Conservation (phyloP, 352 stramenopile genomes). For the Sclerospora graminicola region DNA sequence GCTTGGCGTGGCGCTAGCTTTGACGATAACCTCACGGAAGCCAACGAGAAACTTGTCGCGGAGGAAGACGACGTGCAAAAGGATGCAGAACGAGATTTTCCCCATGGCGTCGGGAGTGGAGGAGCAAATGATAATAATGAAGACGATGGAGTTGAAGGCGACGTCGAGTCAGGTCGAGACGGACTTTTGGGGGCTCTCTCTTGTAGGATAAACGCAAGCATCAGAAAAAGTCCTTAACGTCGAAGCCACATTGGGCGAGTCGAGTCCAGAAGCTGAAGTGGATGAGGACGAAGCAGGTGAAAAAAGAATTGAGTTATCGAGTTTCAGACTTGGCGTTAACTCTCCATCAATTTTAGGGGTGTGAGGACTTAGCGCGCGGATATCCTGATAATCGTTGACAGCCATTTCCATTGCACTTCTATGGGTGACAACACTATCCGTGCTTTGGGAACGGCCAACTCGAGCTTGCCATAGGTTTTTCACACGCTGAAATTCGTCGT, state of each 20-base stretch:
- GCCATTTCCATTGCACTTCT: too few species aligned
- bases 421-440: constrained; percentile 1
- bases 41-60: constrained; percentile 11
- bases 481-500: constrained; percentile 19
- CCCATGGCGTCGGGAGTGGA: constrained; percentile 40
- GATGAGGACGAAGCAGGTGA: constrained; percentile 12
- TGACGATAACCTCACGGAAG: constrained; percentile 7
- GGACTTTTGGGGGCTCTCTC: background rate
- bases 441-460: constrained; percentile 25
- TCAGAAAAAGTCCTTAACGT: constrained; percentile 32
- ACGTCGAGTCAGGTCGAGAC: background rate
- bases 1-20: constrained; percentile 14
- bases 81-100: constrained; percentile 20
- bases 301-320: constrained; percentile 11
- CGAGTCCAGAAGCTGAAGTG: constrained; percentile 5
- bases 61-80: constrained; percentile 10
- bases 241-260: too few species aligned
- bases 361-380: constrained; percentile 10
- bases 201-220: constrained; percentile 12
- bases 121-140: constrained; percentile 32
- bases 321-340: constrained; percentile 3
- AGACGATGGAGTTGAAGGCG: constrained; percentile 4
- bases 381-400: constrained; percentile 2
- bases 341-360: constrained; percentile 27
- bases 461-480: constrained; percentile 64